phyloP scores from a whole-genome alignment of 305 asterid genomes.

The Nicotiana rustica region DNA sequence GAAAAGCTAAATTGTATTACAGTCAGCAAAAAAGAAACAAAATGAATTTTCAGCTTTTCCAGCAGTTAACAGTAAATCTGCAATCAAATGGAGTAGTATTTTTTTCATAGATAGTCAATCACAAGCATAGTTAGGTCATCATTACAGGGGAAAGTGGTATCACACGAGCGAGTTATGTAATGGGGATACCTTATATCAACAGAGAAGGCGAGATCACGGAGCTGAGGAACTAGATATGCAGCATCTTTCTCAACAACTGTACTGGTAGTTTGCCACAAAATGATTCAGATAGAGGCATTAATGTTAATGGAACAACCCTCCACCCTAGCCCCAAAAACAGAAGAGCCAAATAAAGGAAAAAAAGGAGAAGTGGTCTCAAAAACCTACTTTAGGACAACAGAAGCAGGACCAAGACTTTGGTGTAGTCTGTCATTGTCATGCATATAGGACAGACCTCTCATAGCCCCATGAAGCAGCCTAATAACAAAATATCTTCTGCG shows the following conservation, averaged over 20 bases:
- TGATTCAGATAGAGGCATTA: not conserved
- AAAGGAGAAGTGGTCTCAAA: constrained; percentile 30
- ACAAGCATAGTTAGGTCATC: constrained; percentile 9
- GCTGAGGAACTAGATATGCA: constrained; percentile 81
- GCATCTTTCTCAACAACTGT: constrained; percentile 86
- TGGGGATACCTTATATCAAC: constrained; percentile 74
- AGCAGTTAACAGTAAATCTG: not conserved
- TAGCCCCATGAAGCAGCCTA: constrained; percentile 75
- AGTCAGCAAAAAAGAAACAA: constrained; percentile 7
- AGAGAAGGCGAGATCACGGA: constrained; percentile 95
- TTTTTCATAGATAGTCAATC: not conserved
- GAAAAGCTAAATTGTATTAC: not conserved
- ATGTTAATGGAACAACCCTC: constrained; percentile 28
- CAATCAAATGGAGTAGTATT: not conserved
- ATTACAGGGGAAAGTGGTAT: not conserved
- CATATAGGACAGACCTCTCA: constrained; percentile 81
- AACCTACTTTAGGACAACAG: constrained; percentile 82
- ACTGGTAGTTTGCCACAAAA: constrained; percentile 51
- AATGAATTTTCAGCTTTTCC: not conserved
- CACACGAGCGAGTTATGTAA: constrained; percentile 27
- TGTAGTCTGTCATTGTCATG: constrained; percentile 80
- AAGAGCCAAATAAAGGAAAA: constrained; percentile 25
- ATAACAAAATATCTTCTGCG: constrained; percentile 68
- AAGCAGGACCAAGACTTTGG: constrained; percentile 97
- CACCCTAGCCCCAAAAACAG: constrained; percentile 21